Base-by-base conservation (phyloP, 1,139 yeast species). In the Entelexis sorbosivorans region DNA sequence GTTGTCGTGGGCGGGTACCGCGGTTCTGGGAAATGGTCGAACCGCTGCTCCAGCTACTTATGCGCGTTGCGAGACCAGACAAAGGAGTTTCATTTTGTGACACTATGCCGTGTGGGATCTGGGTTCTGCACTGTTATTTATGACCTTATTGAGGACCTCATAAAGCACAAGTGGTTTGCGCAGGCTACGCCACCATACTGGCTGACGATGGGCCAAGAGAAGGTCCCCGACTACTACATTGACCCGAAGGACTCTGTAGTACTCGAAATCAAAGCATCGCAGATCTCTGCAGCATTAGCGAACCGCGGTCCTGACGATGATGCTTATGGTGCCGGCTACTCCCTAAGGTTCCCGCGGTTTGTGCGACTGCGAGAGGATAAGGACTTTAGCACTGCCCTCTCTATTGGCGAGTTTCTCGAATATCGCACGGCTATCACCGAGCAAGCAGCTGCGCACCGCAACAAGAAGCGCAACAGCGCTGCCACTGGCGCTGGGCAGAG, bases 61-160 rank as follows among this genome's bases (percentile, higher is more conserved):
- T 82, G 94, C 66, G 96, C 91, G 0, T 64, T 89, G 11, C 62
- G 78, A 16, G 69, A 69, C 10, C 65, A 67, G 31, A 26, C 46
- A 5, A n/a, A 69, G 42, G 73, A 72, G 38, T 61, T 63, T 44
- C 77, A 75, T 55, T 63, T 76, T 57, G 52, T 51, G 5, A 77
- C 93, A 19, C 82, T 91, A 56, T 83, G 95, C 59, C 75, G 77
- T 38, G 86, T 88, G 38, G 93, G 95, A 0, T 88, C 89, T 62
- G 97, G 97, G 0, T 78, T 91, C 58, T 77, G 85, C 10, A 66
- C 69, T 5, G 75, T 73, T 1, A 91, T 83, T 52, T 81, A 74
- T 56, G 75, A 75, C 38, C 72, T 71, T 49, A 81, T 91, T 35
- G 77, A 76, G 42, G 70, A 78, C 24, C 55, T 70, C 11, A 79